These are phyloP conservation scores for Sordariomycetes sp. DNA, from an alignment of 2,329 filamentous ascomycete species.

Conservation along the genomic window DNA sequence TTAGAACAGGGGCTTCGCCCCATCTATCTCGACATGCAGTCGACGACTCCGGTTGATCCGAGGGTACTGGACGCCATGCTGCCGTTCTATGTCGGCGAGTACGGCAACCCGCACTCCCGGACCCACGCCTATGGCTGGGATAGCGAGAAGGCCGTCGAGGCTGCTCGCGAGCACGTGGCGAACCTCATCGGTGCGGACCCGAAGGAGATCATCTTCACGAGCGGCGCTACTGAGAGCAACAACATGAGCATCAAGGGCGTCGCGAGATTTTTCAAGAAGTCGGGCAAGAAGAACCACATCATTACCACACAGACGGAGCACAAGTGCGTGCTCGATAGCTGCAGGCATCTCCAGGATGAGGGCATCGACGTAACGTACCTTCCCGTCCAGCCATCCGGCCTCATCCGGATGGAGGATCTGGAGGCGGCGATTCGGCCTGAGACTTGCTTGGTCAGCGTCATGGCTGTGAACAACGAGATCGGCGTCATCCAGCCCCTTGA, in stretches of 20 bases:
- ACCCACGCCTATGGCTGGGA: constrained; percentile 99
- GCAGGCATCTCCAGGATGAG: constrained; percentile 90
- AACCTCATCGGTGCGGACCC: constrained; percentile 82
- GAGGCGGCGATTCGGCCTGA: constrained; percentile 84
- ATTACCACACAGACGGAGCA: constrained; percentile 97
- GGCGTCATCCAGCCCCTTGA: constrained; percentile 95
- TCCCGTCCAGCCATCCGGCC: constrained; percentile 75
- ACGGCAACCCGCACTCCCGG: constrained; percentile 92
- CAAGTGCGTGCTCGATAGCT: constrained; percentile 97
- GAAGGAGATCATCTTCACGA: constrained; percentile 98
- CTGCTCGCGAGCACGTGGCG: constrained; percentile 73
- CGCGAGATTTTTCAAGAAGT: constrained; percentile 82
- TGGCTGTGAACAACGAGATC: constrained; percentile 99
- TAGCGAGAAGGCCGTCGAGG: constrained; percentile 84
- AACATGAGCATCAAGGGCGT: constrained; percentile 99
- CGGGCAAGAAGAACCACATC: constrained; percentile 96
- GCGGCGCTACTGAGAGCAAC: constrained; percentile 95
- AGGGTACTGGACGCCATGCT: constrained; percentile 95
- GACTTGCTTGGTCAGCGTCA: constrained; percentile 86
- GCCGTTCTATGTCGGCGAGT: constrained; percentile 83
- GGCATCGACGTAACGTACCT: constrained; percentile 96
- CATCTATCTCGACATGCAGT: constrained; percentile 97
- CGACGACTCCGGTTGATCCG: constrained; percentile 89
- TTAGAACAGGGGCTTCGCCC: constrained; percentile 88
- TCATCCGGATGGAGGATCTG: constrained; percentile 72